Evolutionary conservation across 2,329 filamentous ascomycete species (phyloP), one percentile per base, ranked within the genome.

Genomic region (Ophiostoma ips): DNA sequence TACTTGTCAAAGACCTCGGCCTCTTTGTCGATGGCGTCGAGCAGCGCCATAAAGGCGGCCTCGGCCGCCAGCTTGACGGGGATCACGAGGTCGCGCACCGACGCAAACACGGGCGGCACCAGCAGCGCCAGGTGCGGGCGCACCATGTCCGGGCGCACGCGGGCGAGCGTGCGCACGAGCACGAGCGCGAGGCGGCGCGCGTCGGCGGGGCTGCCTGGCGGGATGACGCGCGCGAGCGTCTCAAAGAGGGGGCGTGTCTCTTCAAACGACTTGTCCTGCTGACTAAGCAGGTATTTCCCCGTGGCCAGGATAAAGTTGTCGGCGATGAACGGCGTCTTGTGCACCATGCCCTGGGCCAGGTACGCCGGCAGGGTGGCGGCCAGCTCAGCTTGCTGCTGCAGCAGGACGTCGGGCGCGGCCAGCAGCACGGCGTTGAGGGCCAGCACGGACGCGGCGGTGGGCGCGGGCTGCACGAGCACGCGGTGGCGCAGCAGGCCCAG

Each of bases 21-120:
- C 62, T 95, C 92, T 55, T 89, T 83, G 41, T 95, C 87, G 1
- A 89, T 87, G 1, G 96, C 89, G 40, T 79, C 81, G 69, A 98
- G 96, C 5, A 96, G 73, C 46, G 87, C 79, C 50, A 98, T 76
- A 66, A 98, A 96, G 0, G 90, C 88, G 12, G 89, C 90, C 68
- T 98, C 92, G 2, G 92, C 90, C 0, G 90, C 84, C 28, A 98
- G 74, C 67, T 98, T 98, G 62, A 98, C 83, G 1, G 94, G 94
- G 55, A 98, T 96, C 6, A 96, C 81, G 10, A 81, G 73, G 64
- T 98, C 92, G 52, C 94, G 81, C 28, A 98, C 92, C 49, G 85
- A 84, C 38, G 85, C 81, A 64, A 98, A 98, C 41, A 96, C 76
- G 1, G 88, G 81, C 1, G 83, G 82, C 2, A 86, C 83, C n/a